A percentile compares a stretch with the other conserved stretches of the same genome.
Conservation (phyloP, 2,329 filamentous ascomycete species). For the Ophiognomonia clavigignenti-juglandacearum region DNA sequence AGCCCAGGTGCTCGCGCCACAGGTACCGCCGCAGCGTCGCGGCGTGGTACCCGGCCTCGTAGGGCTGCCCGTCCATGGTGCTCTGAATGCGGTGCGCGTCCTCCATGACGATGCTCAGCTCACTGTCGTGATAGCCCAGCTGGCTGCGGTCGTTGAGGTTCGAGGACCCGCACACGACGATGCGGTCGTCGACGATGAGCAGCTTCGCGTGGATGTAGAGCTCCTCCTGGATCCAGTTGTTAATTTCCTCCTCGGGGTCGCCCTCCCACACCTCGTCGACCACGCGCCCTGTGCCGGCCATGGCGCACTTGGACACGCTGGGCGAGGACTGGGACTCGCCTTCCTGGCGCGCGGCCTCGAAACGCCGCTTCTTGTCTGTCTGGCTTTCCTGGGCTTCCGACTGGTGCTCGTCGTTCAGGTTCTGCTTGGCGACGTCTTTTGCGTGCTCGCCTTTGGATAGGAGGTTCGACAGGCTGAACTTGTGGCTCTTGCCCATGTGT, state of each 20-base stretch:
- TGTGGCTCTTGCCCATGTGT: slow-evolving; percentile 39
- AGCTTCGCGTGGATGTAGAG: slow-evolving; percentile 93
- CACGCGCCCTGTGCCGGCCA: slow-evolving; percentile 61
- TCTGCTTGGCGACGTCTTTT: slow-evolving; percentile 31
- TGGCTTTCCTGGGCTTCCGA: slow-evolving; percentile 35
- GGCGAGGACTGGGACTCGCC: slow-evolving; percentile 33
- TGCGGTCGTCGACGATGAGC: slow-evolving; percentile 79
- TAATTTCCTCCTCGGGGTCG: slow-evolving; percentile 68
- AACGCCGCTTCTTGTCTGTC: slow-evolving; percentile 44
- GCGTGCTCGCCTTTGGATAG: slow-evolving; percentile 23
- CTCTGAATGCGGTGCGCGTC: slow-evolving; percentile 68
- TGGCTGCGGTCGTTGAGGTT: slow-evolving; percentile 93
- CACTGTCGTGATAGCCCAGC: slow-evolving; percentile 83
- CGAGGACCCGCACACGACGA: slow-evolving; percentile 79
- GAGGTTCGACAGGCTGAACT: slow-evolving; percentile 24
- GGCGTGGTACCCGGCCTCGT: slow-evolving; percentile 75
- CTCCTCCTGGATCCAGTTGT: slow-evolving; percentile 92
- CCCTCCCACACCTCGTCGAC: slow-evolving; percentile 74
- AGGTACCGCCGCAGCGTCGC: slow-evolving; percentile 75
- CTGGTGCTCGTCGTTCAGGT: slow-evolving; percentile 26
- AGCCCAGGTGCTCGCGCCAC: slow-evolving; percentile 86
- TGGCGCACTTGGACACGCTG: slow-evolving; percentile 72
- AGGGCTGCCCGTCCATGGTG: slow-evolving; percentile 74
- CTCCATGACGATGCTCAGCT: slow-evolving; percentile 85
- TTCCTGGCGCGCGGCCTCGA: slow-evolving; percentile 43